Base-by-base conservation (phyloP, 179 eudicot species). In the Carnegiea gigantea region DNA sequence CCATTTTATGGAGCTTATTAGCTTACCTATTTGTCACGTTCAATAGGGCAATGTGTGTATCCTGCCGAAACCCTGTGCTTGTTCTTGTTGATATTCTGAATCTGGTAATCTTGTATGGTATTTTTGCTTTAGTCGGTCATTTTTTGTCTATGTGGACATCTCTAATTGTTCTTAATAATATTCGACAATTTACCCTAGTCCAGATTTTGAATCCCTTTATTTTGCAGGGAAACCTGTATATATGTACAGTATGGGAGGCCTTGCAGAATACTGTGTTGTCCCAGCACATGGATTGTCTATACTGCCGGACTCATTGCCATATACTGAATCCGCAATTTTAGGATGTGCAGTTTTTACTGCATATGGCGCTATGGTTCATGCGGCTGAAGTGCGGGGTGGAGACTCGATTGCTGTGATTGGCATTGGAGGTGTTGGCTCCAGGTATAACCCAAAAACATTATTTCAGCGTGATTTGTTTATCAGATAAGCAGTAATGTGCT, bases 241-340 rank as follows among this genome's bases (percentile, higher is more conserved):
- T 83, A 97, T 97, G 99, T 97, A 97, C 88, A 97, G 99, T 85
- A 97, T 97, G 99, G 99, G 98, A 83, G 99, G 99, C 64, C 97
- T 97, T 77, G 98, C 99, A 80, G 99, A 97, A 84, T 97, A 83
- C 81, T 93, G 98, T 80, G 97, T 97, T 59, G 91, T 92, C 70
- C 99, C 99, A 68, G 98, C 98, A 17, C 91, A 97, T 87, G 98
- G 90, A 71, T 87, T 95, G 80, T 77, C 98, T 33, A 43, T 80
- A 68, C 91, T 97, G 54, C 99, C 99, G 9, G 86, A 95, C 49
- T 77, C 97, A 17, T 88, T 97, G 92, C 99, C 99, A 49, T 97
- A 95, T 80, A 86, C 98, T 15, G 98, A 97, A 81, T 97, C 99
- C 60, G 95, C 98, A 78, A 92, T 97, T 53, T 80, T 97, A 85